These are phyloP conservation scores for Colletotrichum godetiae DNA, from an alignment of 2,329 filamentous ascomycete genomes.

Conservation along the genomic window DNA sequence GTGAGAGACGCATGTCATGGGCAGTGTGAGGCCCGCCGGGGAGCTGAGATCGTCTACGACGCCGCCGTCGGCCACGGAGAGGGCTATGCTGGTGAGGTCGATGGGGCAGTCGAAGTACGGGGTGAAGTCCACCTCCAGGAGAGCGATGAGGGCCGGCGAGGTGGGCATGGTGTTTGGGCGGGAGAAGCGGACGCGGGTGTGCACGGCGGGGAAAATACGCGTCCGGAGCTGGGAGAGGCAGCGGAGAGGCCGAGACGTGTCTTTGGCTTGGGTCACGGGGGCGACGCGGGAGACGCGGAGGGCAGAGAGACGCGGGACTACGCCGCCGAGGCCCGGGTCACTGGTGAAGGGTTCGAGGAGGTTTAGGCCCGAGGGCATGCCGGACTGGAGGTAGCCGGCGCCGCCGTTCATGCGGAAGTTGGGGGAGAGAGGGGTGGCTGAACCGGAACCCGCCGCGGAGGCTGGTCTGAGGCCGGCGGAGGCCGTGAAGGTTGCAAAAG, in stretches of 20 bases:
- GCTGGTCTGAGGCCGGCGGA: conserved; percentile 69
- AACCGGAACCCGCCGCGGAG: conserved; percentile 49
- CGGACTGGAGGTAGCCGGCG: conserved; percentile 76
- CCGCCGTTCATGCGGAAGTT: conserved; percentile 43
- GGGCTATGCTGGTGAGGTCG: conserved; percentile 67
- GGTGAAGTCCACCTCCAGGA: conserved; percentile 80
- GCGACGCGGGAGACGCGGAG: conserved; percentile 80
- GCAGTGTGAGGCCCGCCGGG: conserved; percentile 60
- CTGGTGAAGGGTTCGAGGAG: conserved; percentile 79
- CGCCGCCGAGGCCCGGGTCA: conserved; percentile 71
- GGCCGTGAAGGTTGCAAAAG: conserved; percentile 73
- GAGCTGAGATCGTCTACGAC: conserved; percentile 68
- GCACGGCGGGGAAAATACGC: conserved; percentile 75
- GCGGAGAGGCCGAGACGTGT: conserved; percentile 72
- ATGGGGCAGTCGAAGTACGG: conserved; percentile 75
- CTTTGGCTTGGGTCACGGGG: conserved; percentile 71
- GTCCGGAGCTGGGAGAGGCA: conserved; percentile 72
- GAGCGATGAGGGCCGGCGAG: conserved; percentile 72
- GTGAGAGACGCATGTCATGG: conserved; percentile 73
- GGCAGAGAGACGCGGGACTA: conserved; percentile 76
- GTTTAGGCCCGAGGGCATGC: conserved; percentile 77
- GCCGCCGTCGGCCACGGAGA: conserved; percentile 70
- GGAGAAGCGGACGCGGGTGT: conserved; percentile 79
- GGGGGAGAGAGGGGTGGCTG: conserved; percentile 23
- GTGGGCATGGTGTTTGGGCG: conserved; percentile 69